Conservation (phyloP, 1,139 yeast genomes). For the Suhomyces coccinellae region DNA sequence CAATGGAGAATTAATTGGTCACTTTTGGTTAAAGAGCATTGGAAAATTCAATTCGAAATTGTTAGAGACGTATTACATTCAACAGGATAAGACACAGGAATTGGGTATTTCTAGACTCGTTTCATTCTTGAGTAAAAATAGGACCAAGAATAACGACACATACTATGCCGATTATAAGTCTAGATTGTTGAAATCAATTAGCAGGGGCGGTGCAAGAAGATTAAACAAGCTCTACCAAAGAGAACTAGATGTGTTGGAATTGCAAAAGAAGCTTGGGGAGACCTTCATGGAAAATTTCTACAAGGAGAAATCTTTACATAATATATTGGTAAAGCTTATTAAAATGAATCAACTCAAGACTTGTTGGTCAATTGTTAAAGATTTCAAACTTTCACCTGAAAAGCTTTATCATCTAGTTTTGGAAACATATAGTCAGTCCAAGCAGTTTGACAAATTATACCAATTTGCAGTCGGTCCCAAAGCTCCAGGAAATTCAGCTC, state of each 20-base stretch:
- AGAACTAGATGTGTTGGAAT: conserved; percentile 51
- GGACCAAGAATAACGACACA: conserved; percentile 13
- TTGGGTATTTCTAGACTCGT: conserved; percentile 25
- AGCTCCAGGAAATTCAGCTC: conserved; percentile 18
- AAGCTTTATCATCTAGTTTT: conserved; percentile 67
- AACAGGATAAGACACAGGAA: conserved; percentile 35
- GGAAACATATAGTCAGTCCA: conserved; percentile 48
- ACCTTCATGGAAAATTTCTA: conserved; percentile 58
- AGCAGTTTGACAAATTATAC: conserved; percentile 64
- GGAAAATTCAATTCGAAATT: conserved; percentile 27
- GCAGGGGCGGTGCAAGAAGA: conserved; percentile 23
- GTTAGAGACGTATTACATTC: conserved; percentile 34
- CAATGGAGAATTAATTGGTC: conserved; percentile 45
- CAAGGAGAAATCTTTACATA: conserved; percentile 51
- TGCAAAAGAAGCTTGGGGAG: conserved; percentile 54
- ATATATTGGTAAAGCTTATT: conserved; percentile 56
- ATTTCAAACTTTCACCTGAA: conserved; percentile 61
- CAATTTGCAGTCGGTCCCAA: conserved; percentile 37
- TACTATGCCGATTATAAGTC: conserved; percentile 30
- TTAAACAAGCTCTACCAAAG: conserved; percentile 41
- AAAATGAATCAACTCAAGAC: conserved; percentile 57
- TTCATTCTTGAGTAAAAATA: conserved; percentile 12
- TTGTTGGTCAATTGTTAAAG: conserved; percentile 57
- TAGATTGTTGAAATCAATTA: conserved; percentile 25
- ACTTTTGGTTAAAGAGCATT: conserved; percentile 39